Evolutionary conservation across 805 yeast species (phyloP).

Genomic region (Myxozyma lipomycoides): DNA sequence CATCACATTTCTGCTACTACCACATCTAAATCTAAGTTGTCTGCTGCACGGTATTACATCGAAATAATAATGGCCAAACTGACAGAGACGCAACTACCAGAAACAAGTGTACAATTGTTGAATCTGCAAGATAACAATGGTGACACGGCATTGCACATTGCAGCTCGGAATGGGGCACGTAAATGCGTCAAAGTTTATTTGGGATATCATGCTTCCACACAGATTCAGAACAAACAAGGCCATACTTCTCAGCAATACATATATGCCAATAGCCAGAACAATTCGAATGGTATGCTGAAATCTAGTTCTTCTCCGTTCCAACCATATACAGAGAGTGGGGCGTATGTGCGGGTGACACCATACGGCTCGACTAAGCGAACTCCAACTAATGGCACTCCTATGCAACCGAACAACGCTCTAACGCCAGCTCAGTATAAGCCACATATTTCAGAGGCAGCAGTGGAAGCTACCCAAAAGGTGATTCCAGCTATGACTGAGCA

Average conservation of each 20-base stretch:
- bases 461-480: slow-evolving; percentile 50
- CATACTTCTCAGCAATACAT: slow-evolving; percentile 41
- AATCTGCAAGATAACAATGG: slow-evolving; percentile 81
- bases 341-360: not conserved
- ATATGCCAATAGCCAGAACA: not conserved
- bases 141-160: slow-evolving; percentile 79
- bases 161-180: slow-evolving; percentile 54
- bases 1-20: slow-evolving; percentile 80
- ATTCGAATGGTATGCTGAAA: slow-evolving; percentile 8
- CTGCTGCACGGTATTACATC: slow-evolving; percentile 79
- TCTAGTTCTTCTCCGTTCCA: slow-evolving; percentile 26
- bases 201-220: slow-evolving; percentile 47
- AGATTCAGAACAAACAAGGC: slow-evolving; percentile 43
- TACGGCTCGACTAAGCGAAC: not conserved
- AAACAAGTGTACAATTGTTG: slow-evolving; percentile 46
- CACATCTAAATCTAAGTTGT: slow-evolving; percentile 60
- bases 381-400: not conserved
- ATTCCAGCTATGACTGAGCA: slow-evolving; percentile 37
- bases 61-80: slow-evolving; percentile 72
- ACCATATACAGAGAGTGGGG: not conserved
- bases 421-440: slow-evolving; percentile 27
- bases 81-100: slow-evolving; percentile 58
- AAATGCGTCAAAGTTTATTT: slow-evolving; percentile 44
- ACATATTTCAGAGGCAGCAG: slow-evolving; percentile 52
- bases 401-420: not conserved